A percentile compares a stretch with the other conserved stretches of the same genome.
These are phyloP conservation scores for barley (Hordeum vulgare) DNA, from an alignment of 176 grass and related monocot species.

Conservation along the genomic window DNA sequence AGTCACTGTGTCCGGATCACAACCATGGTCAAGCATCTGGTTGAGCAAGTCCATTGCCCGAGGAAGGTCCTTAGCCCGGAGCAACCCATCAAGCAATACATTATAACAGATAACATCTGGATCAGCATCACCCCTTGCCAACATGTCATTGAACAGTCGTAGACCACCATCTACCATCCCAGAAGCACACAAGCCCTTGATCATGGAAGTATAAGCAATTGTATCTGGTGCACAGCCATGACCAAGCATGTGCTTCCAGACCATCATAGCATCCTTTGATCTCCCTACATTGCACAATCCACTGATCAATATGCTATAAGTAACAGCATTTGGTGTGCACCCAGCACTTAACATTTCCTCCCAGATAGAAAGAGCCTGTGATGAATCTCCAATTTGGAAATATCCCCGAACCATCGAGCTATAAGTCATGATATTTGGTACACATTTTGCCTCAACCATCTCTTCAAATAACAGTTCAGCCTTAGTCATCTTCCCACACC, in stretches of 20 bases:
- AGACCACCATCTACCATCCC: constrained; percentile 77
- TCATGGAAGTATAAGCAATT: constrained; percentile 85
- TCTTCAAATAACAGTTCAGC: constrained; percentile 51
- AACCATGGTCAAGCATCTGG: constrained; percentile 72
- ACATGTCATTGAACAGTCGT: constrained; percentile 70
- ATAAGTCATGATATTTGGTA: constrained; percentile 76
- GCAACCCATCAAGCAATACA: constrained; percentile 53
- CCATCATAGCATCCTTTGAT: constrained; percentile 90
- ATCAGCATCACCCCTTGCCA: constrained; percentile 36
- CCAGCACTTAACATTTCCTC: constrained; percentile 52
- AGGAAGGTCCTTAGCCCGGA: constrained; percentile 40
- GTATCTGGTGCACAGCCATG: constrained; percentile 58
- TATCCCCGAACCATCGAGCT: constrained; percentile 65
- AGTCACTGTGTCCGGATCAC: constrained; percentile 72
- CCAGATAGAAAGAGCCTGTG: constrained; percentile 61
- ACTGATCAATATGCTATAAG: constrained; percentile 79
- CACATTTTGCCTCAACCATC: constrained; percentile 52
- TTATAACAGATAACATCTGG: constrained; percentile 79
- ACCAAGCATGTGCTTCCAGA: constrained; percentile 87
- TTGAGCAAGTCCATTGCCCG: constrained; percentile 57
- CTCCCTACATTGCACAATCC: constrained; percentile 64
- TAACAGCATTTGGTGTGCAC: constrained; percentile 45
- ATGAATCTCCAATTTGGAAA: constrained; percentile 51
- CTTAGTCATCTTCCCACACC: constrained; percentile 46
- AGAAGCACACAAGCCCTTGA: constrained; percentile 66